These are phyloP conservation scores for Ogataea pilisensis DNA, from an alignment of 805 yeast genomes.

Conservation along the genomic window DNA sequence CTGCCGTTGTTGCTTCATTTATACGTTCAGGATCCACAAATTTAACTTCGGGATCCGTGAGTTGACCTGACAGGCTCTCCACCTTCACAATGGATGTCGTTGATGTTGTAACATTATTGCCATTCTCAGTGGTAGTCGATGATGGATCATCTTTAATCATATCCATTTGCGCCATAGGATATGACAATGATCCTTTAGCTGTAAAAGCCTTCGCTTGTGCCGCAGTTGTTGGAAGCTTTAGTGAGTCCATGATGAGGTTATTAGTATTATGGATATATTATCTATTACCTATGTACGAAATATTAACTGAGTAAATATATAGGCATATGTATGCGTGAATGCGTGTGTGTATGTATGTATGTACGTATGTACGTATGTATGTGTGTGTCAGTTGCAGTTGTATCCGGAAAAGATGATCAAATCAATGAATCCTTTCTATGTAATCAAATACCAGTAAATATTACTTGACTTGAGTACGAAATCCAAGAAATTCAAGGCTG, in stretches of 20 bases:
- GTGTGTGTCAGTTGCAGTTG: too few species aligned
- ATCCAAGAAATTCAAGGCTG: background rate
- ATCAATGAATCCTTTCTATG: conserved; percentile 26
- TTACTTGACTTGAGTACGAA: too few species aligned
- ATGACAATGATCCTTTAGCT: conserved; percentile 59
- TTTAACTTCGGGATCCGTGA: conserved; percentile 8
- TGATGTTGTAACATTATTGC: background rate
- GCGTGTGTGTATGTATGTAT: background rate
- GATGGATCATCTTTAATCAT: conserved; percentile 20
- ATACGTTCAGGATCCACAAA: conserved; percentile 13
- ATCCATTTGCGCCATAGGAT: conserved; percentile 46
- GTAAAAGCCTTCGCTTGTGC: conserved; percentile 73
- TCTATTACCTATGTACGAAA: background rate
- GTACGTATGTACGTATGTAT: background rate
- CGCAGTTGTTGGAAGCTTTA: conserved; percentile 72
- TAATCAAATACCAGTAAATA: too few species aligned
- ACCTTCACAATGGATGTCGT: conserved; percentile 14
- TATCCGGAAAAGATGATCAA: conserved; percentile 24
- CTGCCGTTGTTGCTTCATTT: conserved; percentile 31
- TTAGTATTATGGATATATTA: conserved; percentile 6
- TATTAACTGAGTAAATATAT: background rate
- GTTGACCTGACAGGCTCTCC: background rate
- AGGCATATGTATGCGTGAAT: background rate
- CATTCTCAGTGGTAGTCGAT: background rate
- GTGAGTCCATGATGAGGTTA: conserved; percentile 53